Evolutionary conservation across 257 asterid genomes (phyloP), one percentile per base, ranked within the genome.

Genomic region (Sherardia arvensis): DNA sequence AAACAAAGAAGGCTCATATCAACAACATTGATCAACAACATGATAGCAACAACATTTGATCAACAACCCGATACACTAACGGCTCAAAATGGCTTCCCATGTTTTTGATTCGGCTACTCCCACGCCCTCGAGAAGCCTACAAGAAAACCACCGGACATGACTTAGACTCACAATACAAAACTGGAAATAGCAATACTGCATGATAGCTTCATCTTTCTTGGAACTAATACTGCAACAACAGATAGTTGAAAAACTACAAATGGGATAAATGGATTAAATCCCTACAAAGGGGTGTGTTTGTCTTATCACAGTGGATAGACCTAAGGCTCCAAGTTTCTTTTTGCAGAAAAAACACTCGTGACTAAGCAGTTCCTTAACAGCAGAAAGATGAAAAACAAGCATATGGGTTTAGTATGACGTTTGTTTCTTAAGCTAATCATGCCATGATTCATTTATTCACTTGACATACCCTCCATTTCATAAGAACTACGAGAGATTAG

Each of bases 61-160:
- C 40, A 53, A 53, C 29, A 67, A 49, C 65, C 40, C 32, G 53
- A 65, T 12, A 48, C 40, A 51, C 40, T 12, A 64, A 62, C 40
- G 20, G 76, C 70, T 84, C 82, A 81, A 76, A 83, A 85, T 59
- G 88, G 90, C 62, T 79, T 87, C 72, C 82, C 80, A 7, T 74
- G 83, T 47, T 87, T 86, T 65, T 79, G 88, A 1, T 77, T 22
- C 30, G 90, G 88, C 80, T 79, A 88, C 83, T 85, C 92, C 92
- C 90, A 83, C 45, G 59, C 62, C 75, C 87, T 73, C 76, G 81
- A 66, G 40, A 79, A 77, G 75, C 95, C 95, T 84, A 48, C 81
- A 72, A 55, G 28, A 59, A 66, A 65, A 53, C 34, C 53, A 66
- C 48, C 59, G 47, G 29, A 64, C 28, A 14, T 27, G 40, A 20